Base-by-base conservation (phyloP, 2,329 filamentous ascomycete species). In the Botrytis hyacinthi region DNA sequence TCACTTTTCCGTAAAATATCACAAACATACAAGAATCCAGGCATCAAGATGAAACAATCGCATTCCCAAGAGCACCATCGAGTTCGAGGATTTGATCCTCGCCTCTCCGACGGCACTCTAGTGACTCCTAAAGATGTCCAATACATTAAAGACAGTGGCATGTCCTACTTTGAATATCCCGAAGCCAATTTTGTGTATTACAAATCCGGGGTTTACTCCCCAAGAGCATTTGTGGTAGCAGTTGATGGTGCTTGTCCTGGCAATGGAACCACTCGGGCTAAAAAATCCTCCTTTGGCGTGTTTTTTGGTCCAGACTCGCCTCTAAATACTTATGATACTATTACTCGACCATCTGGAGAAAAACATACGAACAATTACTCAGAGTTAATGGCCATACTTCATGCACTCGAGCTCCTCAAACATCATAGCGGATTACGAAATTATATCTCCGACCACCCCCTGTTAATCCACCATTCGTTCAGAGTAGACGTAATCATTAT, bases 141-240 rank as follows among this genome's bases (percentile, higher is more conserved):
- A 5, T 66, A 35, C 3, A 3, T 37, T 35, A 26, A 14, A 16
- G 0, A 7, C 7, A 65, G 6, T 48, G 62, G 62, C 1, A 26
- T 18, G 6, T 48, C 42, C 20, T 35, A 32, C 42, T 3, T 66
- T 2, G 12, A 35, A 35, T 66, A 12, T 35, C 10, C 14, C 12
- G 29, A 9, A 20, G 42, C 32, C 8, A 20, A 46, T 48, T 3
- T n/a, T 35, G 5, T 32, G 7, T 18, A 35, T 8, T 9, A 35
- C 3, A 8, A 48, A 12, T n/a, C 6, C 29, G 32, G 7, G 26
- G 0, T 7, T 4, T 35, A 0, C 46, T 26, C 32, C 1, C 29
- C 9, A n/a, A 48, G 2, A 26, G 42, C 54, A 18, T 35, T 70
- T 1, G 40, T 70, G 44, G 1, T 60, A 29, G 68, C 68, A 16